A percentile compares a stretch with the other conserved stretches of the same genome.
These are phyloP conservation scores for Tetragonia tetragonoides DNA, from an alignment of 148 eudicot genomes.

Conservation along the genomic window DNA sequence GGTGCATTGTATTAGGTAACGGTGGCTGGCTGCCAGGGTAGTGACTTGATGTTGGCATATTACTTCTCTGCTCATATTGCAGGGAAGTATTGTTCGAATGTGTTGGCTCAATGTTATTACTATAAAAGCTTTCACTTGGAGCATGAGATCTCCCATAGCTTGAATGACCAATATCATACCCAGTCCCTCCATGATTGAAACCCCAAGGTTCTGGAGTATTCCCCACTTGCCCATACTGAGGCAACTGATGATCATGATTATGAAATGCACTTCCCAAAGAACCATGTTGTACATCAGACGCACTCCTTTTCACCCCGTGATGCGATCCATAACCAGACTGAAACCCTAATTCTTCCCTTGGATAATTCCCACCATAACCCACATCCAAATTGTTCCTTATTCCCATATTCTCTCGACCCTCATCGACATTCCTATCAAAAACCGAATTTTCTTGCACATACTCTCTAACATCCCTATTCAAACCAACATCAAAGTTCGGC, in stretches of 20 bases:
- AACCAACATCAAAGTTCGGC: constrained; percentile 6
- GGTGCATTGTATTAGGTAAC: constrained; percentile 26
- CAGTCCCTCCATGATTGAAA: constrained; percentile 21
- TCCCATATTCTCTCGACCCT: constrained; percentile 19
- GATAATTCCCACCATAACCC: constrained; percentile 21
- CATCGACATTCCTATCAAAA: constrained; percentile 22
- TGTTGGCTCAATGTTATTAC: constrained; percentile 3
- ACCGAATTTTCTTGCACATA: constrained; percentile 19
- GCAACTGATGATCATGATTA: constrained; percentile 18
- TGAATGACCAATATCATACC: constrained; percentile 15
- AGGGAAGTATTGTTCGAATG: constrained; percentile 17
- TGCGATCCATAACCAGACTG: constrained; percentile 9
- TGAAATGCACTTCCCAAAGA: constrained; percentile 18
- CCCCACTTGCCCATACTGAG: constrained; percentile 24
- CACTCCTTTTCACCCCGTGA: constrained; percentile 12
- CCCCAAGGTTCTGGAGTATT: constrained; percentile 6
- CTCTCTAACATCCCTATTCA: constrained; percentile 19
- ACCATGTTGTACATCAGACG: constrained; percentile 1
- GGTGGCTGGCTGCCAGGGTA: constrained; percentile 21
- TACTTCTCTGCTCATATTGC: constrained; percentile 29
- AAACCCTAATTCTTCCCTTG: constrained; percentile 12
- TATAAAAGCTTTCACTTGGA: constrained; percentile 9
- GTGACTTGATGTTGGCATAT: constrained; percentile 16
- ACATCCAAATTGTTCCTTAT: not conserved
- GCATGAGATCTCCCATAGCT: constrained; percentile 12